Evolutionary conservation across 2,329 filamentous ascomycete genomes (phyloP).

Genomic region (Colletotrichum kahawae): DNA sequence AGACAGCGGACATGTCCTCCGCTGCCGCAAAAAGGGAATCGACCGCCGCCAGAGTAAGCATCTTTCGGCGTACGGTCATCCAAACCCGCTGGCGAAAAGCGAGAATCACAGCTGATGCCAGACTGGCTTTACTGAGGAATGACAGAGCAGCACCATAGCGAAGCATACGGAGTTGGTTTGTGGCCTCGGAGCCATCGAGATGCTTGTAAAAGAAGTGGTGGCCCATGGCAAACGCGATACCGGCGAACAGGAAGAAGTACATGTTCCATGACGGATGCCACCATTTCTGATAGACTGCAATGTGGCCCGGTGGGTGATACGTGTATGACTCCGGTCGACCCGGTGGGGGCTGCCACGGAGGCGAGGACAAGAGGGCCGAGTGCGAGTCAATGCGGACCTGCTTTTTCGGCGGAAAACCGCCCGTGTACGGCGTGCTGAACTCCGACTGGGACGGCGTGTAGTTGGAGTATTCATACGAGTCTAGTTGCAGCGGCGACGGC

Average conservation of each 20-base stretch:
- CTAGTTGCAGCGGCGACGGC: conserved; percentile 17
- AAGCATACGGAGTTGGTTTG: conserved; percentile 37
- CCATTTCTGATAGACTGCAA: conserved; percentile 22
- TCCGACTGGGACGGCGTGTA: conserved; percentile 11
- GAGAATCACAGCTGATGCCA: conserved; percentile 36
- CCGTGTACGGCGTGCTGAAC: conserved; percentile 8
- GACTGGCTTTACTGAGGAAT: conserved; percentile 39
- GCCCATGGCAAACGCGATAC: conserved; percentile 34
- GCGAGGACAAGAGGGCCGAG: conserved; percentile 11
- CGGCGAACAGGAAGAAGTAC: conserved; percentile 37
- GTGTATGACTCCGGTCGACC: background rate
- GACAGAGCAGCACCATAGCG: conserved; percentile 40
- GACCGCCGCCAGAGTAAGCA: conserved; percentile 24
- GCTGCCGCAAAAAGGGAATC: conserved; percentile 37
- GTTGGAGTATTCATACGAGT: conserved; percentile 7
- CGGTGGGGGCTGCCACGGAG: background rate
- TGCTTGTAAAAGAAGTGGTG: conserved; percentile 40
- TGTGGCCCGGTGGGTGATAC: conserved; percentile 7
- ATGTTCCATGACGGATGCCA: conserved; percentile 42
- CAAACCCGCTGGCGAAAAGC: conserved; percentile 27
- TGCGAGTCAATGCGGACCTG: conserved; percentile 15
- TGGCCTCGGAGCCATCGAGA: conserved; percentile 33
- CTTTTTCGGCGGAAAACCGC: background rate
- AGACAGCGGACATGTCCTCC: conserved; percentile 33
- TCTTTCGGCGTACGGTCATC: conserved; percentile 26